These are phyloP conservation scores for Choanephora cucurbitarum DNA, from an alignment of 371 early-diverging fungal genomes.

Conservation along the genomic window DNA sequence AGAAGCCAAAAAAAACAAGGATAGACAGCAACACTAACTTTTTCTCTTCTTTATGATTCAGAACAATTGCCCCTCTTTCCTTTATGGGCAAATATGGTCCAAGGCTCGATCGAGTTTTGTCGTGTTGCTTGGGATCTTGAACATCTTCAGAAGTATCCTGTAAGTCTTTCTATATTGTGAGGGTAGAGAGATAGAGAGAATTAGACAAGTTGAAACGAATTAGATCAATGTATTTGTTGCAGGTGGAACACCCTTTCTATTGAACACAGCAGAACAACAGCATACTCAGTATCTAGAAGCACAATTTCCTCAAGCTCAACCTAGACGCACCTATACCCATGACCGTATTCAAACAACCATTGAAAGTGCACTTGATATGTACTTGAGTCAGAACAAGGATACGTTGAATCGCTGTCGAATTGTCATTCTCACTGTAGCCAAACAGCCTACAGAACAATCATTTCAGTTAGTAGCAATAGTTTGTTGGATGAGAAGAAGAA, in stretches of 20 bases:
- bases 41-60: too few relatives aligned
- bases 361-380: constrained; percentile 11
- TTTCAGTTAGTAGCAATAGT: constrained; percentile 21
- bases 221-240: constrained; percentile 27
- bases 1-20: not conserved
- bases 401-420: constrained; percentile 20
- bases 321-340: constrained; percentile 13
- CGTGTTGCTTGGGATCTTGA: constrained; percentile 33
- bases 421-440: constrained; percentile 18
- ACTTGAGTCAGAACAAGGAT: not conserved
- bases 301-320: constrained; percentile 25
- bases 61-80: constrained; percentile 37
- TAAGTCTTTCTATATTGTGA: constrained; percentile 1
- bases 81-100: constrained; percentile 41
- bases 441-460: constrained; percentile 11
- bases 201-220: too few relatives aligned
- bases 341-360: constrained; percentile 19
- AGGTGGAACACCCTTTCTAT: constrained; percentile 9
- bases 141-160: constrained; percentile 7
- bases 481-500: too few relatives aligned
- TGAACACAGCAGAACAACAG: constrained; percentile 15
- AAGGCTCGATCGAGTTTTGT: constrained; percentile 35
- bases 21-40: too few relatives aligned
- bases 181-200: not conserved
- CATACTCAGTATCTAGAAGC: constrained; percentile 5